Conservation (phyloP, 148 eudicot species). For the Dianthus caryophyllus region DNA sequence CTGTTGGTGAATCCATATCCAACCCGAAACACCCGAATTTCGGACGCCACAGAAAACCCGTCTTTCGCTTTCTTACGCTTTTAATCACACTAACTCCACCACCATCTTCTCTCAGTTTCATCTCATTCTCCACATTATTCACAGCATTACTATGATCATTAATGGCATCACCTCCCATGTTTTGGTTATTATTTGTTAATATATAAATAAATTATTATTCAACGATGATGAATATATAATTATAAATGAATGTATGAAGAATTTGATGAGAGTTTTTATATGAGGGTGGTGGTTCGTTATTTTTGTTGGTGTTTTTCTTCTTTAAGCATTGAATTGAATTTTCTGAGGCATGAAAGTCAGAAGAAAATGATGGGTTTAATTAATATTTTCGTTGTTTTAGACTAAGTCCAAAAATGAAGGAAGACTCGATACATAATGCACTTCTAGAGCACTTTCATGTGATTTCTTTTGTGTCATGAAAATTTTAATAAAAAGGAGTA, state of each 20-base stretch:
- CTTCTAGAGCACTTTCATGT: too few species aligned
- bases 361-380: constrained; percentile 6
- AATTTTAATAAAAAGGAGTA: too few species aligned
- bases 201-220: neutral
- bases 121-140: constrained; percentile 20
- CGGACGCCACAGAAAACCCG: constrained; percentile 11
- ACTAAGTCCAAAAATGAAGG: constrained; percentile 10
- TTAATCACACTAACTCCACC: neutral
- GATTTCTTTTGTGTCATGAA: too few species aligned
- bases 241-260: neutral
- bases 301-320: constrained; percentile 1
- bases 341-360: neutral
- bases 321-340: too few species aligned
- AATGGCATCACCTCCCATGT: too few species aligned
- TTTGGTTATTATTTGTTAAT: too few species aligned
- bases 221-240: neutral
- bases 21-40: constrained; percentile 58
- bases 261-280: constrained; percentile 1
- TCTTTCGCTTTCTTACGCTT: constrained; percentile 17
- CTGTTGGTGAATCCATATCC: constrained; percentile 40
- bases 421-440: neutral
- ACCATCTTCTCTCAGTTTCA: constrained; percentile 20
- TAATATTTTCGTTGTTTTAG: neutral
- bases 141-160: constrained; percentile 6
- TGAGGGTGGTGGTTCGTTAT: neutral